Base-by-base conservation (phyloP, 202 grass and related monocot genomes). In the Setaria viridis region DNA sequence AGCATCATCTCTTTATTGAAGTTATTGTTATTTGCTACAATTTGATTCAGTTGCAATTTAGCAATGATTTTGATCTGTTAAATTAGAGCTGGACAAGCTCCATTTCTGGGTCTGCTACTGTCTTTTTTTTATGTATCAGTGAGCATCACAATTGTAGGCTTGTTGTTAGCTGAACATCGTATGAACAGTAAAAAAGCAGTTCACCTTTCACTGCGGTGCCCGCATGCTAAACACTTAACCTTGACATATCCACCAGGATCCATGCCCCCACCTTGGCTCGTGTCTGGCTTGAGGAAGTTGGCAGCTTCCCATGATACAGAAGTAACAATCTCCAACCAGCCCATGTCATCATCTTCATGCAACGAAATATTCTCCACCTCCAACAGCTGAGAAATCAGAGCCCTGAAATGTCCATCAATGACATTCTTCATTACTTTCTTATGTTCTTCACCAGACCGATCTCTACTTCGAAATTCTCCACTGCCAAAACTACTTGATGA, bases 191-290 rank as follows among this genome's bases (percentile, higher is more conserved):
- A n/a, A 51, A 74, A 82, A 59, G 55, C 46, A 62, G 70, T 65
- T 89, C 66, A 99, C 97, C 97, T 99, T 90, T 99, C 94, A 51
- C 82, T 91, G 35, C 80, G 83, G 79, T 97, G 77, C 73, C 97
- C 94, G 59, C 80, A 91, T 43, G 87, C 92, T 91, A 99, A 88
- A 86, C 92, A 97, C 67, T 99, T 99, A 78, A 99, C 91, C 87
- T 99, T 99, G 16, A 99, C 92, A 85, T 94, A 93, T 73, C 88
- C 94, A 67, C 87, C 89, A 89, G 94, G 97, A 91, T 99, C 97
- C 94, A 99, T 97, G 49, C 90, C 82, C 82, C 92, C 92, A 62
- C 87, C 78, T 75, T 85, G 85, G 80, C 94, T 92, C 45, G 88
- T 94, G 86, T 99, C 97, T 87, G 92, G 92, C 62, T 89, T 89